A percentile compares a stretch with the other conserved stretches of the same genome.
phyloP scores from a whole-genome alignment of 192 early-diverging fungal genomes.

The Backusella mclennaniae region DNA sequence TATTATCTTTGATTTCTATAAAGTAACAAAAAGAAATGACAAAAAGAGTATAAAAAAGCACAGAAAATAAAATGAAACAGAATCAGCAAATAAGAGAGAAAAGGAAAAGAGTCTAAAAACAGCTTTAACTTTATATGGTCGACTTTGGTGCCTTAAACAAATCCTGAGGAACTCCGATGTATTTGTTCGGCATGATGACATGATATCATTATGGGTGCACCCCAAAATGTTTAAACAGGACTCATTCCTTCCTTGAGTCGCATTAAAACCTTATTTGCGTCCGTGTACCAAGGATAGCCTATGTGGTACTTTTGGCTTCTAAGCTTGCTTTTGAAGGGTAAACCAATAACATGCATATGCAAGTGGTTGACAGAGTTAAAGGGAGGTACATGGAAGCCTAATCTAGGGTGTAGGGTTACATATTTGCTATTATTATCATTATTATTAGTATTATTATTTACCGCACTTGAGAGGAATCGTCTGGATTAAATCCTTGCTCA shows the following conservation, averaged over 20 bases:
- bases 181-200: background rate
- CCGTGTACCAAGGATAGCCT: slow-evolving; percentile 21
- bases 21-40: background rate
- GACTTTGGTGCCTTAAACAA: slow-evolving; percentile 2
- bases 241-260: slow-evolving; percentile 9
- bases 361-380: slow-evolving; percentile 68
- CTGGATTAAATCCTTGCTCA: slow-evolving; percentile 16
- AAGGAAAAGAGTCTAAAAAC: slow-evolving; percentile 1
- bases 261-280: slow-evolving; percentile 11
- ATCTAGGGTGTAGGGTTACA: slow-evolving; percentile 19
- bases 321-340: slow-evolving; percentile 46
- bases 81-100: background rate
- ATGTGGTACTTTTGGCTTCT: slow-evolving; percentile 10
- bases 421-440: background rate
- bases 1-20: background rate
- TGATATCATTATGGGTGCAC: background rate
- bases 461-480: slow-evolving; percentile 18
- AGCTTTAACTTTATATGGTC: background rate
- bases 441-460: background rate
- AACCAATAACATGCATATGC: slow-evolving; percentile 63
- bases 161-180: background rate
- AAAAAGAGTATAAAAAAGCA: background rate
- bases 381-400: slow-evolving; percentile 75
- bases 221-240: slow-evolving; percentile 10
- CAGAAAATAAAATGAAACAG: slow-evolving; percentile 6